Evolutionary conservation across 805 yeast genomes (phyloP).

Genomic region (Jamesozyma piceae): DNA sequence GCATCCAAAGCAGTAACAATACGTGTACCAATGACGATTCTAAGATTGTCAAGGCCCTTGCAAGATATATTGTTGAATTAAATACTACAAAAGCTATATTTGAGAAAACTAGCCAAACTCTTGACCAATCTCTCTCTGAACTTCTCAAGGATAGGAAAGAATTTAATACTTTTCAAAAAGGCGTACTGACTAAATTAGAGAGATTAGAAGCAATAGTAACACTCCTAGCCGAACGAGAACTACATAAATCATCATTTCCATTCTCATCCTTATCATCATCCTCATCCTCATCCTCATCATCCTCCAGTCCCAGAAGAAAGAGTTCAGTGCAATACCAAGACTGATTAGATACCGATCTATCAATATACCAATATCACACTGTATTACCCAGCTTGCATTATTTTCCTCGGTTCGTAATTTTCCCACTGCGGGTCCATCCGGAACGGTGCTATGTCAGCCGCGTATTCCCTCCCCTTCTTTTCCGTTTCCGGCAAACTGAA

Average conservation of each 20-base stretch:
- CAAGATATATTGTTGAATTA: neutral
- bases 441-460: neutral
- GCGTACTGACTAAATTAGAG: neutral
- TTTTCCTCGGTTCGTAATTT: too few species aligned
- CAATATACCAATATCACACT: neutral
- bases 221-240: neutral
- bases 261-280: neutral
- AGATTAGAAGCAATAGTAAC: neutral
- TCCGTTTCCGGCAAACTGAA: neutral
- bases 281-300: neutral
- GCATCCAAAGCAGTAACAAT: too few species aligned
- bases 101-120: neutral
- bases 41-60: too few species aligned
- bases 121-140: neutral
- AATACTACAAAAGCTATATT: neutral
- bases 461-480: neutral
- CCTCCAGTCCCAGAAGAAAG: too few species aligned
- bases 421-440: neutral
- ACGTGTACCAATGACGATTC: too few species aligned
- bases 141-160: neutral
- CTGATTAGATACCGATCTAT: too few species aligned
- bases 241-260: neutral
- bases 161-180: neutral
- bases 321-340: too few species aligned
- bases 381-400: neutral